Conservation (phyloP, 1,139 yeast species). For the Lodderomyces oxycetoniae region DNA sequence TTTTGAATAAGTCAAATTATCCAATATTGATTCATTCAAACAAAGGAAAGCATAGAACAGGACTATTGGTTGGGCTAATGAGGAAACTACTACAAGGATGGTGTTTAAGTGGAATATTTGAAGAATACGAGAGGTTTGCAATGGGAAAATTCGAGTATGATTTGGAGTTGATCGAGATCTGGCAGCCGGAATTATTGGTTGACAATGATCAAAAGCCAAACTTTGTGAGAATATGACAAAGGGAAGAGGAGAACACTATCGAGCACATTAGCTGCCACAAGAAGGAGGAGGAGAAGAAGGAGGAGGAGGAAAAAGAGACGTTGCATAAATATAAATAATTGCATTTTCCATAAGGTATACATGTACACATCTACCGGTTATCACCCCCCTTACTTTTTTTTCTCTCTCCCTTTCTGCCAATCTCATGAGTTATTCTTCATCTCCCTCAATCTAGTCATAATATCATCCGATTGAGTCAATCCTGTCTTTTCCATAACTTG, state of each 20-base stretch:
- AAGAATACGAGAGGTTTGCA: slow-evolving; percentile 89
- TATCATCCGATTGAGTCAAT: slow-evolving; percentile 35
- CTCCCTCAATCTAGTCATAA: slow-evolving; percentile 65
- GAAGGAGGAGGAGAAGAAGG: too few relatives aligned
- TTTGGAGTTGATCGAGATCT: slow-evolving; percentile 55
- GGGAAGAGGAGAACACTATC: too few relatives aligned
- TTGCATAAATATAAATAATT: too few relatives aligned
- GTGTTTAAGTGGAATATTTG: slow-evolving; percentile 89
- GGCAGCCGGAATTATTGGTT: slow-evolving; percentile 44
- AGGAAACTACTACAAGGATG: slow-evolving; percentile 85
- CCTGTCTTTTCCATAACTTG: slow-evolving; percentile 47
- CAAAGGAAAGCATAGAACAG: slow-evolving; percentile 93
- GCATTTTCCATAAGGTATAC: too few relatives aligned
- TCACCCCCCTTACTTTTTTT: not conserved
- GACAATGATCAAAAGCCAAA: slow-evolving; percentile 32
- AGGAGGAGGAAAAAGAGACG: too few relatives aligned
- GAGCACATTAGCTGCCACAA: too few relatives aligned
- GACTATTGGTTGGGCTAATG: slow-evolving; percentile 84
- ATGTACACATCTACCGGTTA: too few relatives aligned
- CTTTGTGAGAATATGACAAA: slow-evolving; percentile 26
- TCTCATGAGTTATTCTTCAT: slow-evolving; percentile 52
- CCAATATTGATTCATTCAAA: slow-evolving; percentile 89
- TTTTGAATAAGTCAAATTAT: slow-evolving; percentile 67
- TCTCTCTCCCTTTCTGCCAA: not conserved
- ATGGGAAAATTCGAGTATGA: slow-evolving; percentile 92